Evolutionary conservation across 2,329 filamentous ascomycete species (phyloP).

Genomic region (Grosmannia clavigera): DNA sequence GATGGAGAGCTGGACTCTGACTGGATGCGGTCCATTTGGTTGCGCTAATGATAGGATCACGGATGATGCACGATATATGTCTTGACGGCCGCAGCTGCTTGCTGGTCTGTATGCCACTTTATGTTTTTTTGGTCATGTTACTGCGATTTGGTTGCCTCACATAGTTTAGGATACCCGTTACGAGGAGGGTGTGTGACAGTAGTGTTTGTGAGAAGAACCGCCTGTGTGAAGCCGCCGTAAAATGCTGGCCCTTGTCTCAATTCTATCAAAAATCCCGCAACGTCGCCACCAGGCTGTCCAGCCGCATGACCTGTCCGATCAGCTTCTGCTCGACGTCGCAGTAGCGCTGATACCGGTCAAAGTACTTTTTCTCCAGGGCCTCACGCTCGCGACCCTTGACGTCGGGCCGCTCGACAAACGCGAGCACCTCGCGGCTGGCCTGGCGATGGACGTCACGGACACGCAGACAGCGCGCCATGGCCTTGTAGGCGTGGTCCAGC

Average conservation of each 20-base stretch:
- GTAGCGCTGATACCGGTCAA: constrained; percentile 46
- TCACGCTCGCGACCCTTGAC: constrained; percentile 75
- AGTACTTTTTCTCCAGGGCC: constrained; percentile 62
- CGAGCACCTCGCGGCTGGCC: constrained; percentile 58
- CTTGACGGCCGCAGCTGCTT: too few relatives aligned
- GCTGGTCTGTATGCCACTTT: too few relatives aligned
- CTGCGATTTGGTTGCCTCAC: too few relatives aligned
- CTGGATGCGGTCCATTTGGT: too few relatives aligned
- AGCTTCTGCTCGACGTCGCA: constrained; percentile 60
- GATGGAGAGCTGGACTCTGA: too few relatives aligned
- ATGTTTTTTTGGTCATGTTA: too few relatives aligned
- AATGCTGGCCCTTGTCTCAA: too few relatives aligned
- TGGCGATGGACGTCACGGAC: constrained; percentile 65
- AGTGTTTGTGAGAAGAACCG: too few relatives aligned
- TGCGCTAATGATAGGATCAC: not conserved
- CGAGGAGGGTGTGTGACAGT: too few relatives aligned
- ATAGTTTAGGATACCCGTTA: too few relatives aligned
- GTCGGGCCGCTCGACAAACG: constrained; percentile 74
- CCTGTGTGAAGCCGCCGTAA: too few relatives aligned
- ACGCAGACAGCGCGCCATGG: constrained; percentile 76
- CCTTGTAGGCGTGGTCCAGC: constrained; percentile 75
- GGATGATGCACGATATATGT: not conserved
- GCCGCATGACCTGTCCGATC: constrained; percentile 61
- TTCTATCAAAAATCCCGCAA: constrained; percentile 57
- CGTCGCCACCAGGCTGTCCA: constrained; percentile 76